Evolutionary conservation across 495 filamentous ascomycete genomes (phyloP).

Genomic region (Podospora australis): DNA sequence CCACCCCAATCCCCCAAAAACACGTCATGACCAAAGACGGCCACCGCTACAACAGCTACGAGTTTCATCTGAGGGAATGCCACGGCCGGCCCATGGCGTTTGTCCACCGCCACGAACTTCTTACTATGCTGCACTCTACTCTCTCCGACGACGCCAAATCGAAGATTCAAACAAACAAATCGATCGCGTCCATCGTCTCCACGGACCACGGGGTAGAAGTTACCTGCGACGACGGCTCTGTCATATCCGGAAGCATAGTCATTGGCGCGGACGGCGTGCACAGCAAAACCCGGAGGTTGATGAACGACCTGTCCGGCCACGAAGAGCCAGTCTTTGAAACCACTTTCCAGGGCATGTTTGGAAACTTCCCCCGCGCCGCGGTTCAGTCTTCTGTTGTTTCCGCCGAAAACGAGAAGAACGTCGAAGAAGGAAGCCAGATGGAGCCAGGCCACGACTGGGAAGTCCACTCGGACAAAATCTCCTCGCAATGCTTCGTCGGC

Average conservation of each 20-base stretch:
- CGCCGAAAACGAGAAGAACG: too few species aligned
- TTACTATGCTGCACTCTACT: slow-evolving; percentile 29
- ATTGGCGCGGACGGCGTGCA: slow-evolving; percentile 50
- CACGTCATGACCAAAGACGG: slow-evolving; percentile 1
- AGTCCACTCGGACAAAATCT: slow-evolving; percentile 1
- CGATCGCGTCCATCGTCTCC: slow-evolving; percentile 21
- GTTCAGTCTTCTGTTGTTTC: too few species aligned
- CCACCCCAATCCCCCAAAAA: slow-evolving; percentile 20
- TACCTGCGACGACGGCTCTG: slow-evolving; percentile 35
- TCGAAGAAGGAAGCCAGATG: not conserved
- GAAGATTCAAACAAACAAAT: slow-evolving; percentile 26
- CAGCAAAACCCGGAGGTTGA: slow-evolving; percentile 35
- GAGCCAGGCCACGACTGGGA: slow-evolving; percentile 12
- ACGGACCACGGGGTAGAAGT: slow-evolving; percentile 24
- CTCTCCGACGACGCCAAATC: slow-evolving; percentile 28
- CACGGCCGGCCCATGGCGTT: slow-evolving; percentile 7
- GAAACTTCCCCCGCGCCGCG: slow-evolving; percentile 19
- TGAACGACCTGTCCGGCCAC: not conserved
- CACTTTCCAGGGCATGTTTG: slow-evolving; percentile 25
- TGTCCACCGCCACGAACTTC: slow-evolving; percentile 27
- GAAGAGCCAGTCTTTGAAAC: slow-evolving; percentile 16
- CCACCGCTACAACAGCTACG: not conserved
- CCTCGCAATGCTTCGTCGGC: slow-evolving; percentile 22
- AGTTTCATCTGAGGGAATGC: not conserved
- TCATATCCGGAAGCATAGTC: slow-evolving; percentile 40